Conservation (phyloP, 371 early-diverging fungal genomes). For the Batkoa obscura region DNA sequence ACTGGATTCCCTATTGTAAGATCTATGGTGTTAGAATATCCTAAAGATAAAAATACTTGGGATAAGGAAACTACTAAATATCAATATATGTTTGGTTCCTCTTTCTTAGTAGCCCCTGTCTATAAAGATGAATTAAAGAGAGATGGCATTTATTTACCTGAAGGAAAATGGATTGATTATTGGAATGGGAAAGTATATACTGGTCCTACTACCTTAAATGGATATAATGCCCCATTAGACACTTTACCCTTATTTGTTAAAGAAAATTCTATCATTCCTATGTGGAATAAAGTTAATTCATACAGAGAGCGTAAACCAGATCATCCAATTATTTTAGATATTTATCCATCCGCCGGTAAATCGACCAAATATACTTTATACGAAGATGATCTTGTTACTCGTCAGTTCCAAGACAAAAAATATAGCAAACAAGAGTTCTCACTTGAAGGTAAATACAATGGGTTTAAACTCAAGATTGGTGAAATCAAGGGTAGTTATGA, state of each 20-base stretch:
- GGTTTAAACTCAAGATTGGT: background rate
- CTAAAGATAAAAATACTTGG: background rate
- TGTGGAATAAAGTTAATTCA: background rate
- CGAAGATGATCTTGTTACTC: background rate
- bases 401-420: background rate
- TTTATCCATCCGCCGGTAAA: background rate
- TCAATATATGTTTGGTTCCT: background rate
- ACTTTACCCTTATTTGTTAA: background rate
- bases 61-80: conserved; percentile 1
- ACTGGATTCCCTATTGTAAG: background rate
- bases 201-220: background rate
- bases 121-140: background rate
- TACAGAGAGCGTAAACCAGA: background rate
- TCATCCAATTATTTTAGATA: background rate
- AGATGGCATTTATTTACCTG: background rate
- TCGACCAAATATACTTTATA: background rate
- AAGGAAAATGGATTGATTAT: background rate
- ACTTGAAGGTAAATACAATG: background rate
- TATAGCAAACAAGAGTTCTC: background rate
- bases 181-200: background rate
- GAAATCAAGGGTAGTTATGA: background rate
- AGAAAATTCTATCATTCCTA: background rate
- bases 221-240: background rate
- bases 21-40: background rate
- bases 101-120: background rate